Percentiles rank a stretch among this genome's conserved stretches.
Conservation (phyloP, 1,284 basidiomycete genomes). For the Tilletiopsis washingtonensis region DNA sequence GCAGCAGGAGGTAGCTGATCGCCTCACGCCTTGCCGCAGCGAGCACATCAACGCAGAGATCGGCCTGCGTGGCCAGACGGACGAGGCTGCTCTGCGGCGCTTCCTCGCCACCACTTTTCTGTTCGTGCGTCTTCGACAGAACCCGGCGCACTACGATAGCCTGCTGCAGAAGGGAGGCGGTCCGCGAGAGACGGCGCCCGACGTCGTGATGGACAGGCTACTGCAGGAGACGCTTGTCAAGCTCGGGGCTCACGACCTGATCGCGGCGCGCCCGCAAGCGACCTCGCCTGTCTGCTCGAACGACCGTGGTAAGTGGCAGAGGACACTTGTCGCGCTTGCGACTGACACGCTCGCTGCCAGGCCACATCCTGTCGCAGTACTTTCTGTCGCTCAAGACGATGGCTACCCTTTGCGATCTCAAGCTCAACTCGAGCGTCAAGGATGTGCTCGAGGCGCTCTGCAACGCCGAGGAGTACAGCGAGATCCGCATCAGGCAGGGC, state of each 20-base stretch:
- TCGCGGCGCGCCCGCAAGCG: too few relatives aligned
- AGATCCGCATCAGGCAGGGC: constrained; percentile 44
- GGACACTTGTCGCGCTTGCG: constrained; percentile 11
- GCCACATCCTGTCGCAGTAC: constrained; percentile 33
- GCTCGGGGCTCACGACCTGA: too few relatives aligned
- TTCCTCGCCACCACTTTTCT: constrained; percentile 13
- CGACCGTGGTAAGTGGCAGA: constrained; percentile 8
- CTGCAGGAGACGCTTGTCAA: too few relatives aligned
- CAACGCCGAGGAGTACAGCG: constrained; percentile 39
- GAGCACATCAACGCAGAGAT: constrained; percentile 38
- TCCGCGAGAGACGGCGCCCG: too few relatives aligned
- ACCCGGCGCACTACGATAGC: constrained; percentile 26
- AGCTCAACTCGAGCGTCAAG: constrained; percentile 4
- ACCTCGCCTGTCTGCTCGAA: too few relatives aligned
- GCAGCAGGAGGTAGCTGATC: background rate
- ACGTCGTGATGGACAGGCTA: too few relatives aligned
- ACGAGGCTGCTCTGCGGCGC: background rate
- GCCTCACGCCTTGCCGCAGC: background rate
- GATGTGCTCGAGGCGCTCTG: constrained; percentile 24
- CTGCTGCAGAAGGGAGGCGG: too few relatives aligned
- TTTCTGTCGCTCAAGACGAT: constrained; percentile 28
- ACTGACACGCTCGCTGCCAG: constrained; percentile 15
- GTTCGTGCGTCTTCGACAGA: constrained; percentile 20
- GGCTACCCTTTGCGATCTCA: constrained; percentile 16
- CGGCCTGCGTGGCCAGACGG: constrained; percentile 3